phyloP scores from a whole-genome alignment of 495 filamentous ascomycete species.

The Podospora pseudopauciseta region DNA sequence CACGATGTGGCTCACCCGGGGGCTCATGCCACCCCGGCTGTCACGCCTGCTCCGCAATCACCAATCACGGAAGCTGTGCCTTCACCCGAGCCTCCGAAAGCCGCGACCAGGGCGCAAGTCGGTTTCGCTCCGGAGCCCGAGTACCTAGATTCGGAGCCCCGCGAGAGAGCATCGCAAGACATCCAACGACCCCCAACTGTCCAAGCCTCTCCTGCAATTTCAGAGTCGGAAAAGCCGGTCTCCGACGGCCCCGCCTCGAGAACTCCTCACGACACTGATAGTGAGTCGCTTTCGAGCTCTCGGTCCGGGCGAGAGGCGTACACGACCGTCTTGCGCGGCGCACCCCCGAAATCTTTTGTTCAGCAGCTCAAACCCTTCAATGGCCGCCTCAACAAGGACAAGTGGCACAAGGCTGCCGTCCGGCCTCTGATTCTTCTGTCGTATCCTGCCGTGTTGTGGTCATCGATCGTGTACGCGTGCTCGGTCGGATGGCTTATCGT shows the following conservation, averaged over 20 bases:
- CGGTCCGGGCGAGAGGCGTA: constrained; percentile 44
- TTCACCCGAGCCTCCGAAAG: background rate
- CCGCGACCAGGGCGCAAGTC: constrained; percentile 4
- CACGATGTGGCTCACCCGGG: constrained; percentile 5
- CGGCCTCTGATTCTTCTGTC: constrained; percentile 82
- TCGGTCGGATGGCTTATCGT: constrained; percentile 95
- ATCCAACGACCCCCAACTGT: background rate
- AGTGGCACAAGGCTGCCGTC: constrained; percentile 69
- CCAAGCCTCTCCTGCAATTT: background rate
- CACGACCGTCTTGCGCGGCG: constrained; percentile 55
- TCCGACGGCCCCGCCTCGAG: background rate
- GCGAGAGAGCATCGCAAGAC: background rate
- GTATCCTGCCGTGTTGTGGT: constrained; percentile 92
- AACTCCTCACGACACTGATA: constrained; percentile 31
- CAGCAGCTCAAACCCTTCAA: constrained; percentile 70
- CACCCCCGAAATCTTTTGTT: constrained; percentile 62
- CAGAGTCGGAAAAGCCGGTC: background rate
- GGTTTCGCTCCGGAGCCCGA: constrained; percentile 8
- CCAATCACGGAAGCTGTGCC: background rate
- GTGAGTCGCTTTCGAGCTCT: constrained; percentile 33
- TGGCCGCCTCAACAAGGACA: constrained; percentile 72
- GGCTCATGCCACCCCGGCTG: background rate
- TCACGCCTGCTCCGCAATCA: background rate
- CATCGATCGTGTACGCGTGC: constrained; percentile 76
- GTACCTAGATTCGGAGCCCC: background rate